phyloP scores from a whole-genome alignment of 202 grass and related monocot genomes.

The Carex sylvatica region DNA sequence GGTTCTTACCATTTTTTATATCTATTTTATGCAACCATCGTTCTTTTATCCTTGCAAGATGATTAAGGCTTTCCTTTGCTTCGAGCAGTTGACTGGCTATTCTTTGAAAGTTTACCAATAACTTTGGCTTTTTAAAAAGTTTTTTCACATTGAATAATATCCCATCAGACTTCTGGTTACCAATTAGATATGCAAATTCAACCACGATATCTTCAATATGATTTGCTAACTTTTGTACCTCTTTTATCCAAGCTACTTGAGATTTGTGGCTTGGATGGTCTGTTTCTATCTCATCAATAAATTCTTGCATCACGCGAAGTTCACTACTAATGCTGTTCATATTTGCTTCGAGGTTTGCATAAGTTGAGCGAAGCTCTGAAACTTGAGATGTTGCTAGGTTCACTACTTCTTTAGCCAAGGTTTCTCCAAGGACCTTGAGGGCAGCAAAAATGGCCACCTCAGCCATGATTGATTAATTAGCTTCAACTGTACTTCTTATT shows the following conservation, averaged over 20 bases:
- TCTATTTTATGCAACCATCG: slow-evolving; percentile 13
- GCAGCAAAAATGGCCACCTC: too few relatives aligned
- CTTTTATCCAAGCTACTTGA: slow-evolving; percentile 7
- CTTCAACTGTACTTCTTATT: too few relatives aligned
- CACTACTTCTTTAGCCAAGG: too few relatives aligned
- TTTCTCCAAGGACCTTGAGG: too few relatives aligned
- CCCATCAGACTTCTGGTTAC: neutral
- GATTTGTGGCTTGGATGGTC: neutral
- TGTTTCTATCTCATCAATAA: neutral
- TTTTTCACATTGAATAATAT: neutral
- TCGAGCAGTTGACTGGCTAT: slow-evolving; percentile 1
- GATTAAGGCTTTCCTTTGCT: slow-evolving; percentile 22
- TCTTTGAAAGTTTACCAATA: neutral
- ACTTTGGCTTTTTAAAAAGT: neutral
- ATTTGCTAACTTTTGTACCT: slow-evolving; percentile 1
- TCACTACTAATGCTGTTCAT: neutral
- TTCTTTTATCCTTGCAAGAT: slow-evolving; percentile 20
- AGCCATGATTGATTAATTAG: too few relatives aligned
- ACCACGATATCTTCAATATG: slow-evolving; percentile 38
- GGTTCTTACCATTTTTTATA: neutral
- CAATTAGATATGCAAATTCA: slow-evolving; percentile 20
- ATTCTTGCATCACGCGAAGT: neutral
- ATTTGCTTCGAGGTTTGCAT: neutral
- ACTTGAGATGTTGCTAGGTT: too few relatives aligned
- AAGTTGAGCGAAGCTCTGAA: too few relatives aligned